phyloP scores from a whole-genome alignment of 306 rosid genomes.

The Trichosanthes cucumerina region DNA sequence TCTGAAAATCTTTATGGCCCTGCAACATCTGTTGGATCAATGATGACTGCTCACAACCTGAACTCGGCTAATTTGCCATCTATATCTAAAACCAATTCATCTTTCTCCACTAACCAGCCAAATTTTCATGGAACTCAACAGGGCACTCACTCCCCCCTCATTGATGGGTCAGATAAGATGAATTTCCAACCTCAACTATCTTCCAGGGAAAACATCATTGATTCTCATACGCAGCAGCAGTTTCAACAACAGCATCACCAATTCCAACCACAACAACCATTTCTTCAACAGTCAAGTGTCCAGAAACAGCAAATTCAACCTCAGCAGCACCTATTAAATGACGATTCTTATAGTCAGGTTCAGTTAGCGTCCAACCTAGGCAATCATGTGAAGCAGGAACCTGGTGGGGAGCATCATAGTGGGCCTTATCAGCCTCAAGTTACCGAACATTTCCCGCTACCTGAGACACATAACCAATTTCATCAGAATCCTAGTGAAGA shows the following conservation, averaged over 20 bases:
- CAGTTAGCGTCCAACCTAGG: conserved; percentile 45
- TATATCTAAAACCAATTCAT: conserved; percentile 45
- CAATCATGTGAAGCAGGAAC: conserved; percentile 55
- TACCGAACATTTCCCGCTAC: conserved; percentile 50
- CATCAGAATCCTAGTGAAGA: conserved; percentile 53
- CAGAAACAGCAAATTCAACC: conserved; percentile 58
- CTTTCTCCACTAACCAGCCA: conserved; percentile 44
- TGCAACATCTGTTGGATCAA: conserved; percentile 56
- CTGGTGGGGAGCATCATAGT: conserved; percentile 51
- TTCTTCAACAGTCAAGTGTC: conserved; percentile 43
- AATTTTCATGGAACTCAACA: conserved; percentile 57
- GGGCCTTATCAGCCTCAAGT: conserved; percentile 43
- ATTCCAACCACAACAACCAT: conserved; percentile 62
- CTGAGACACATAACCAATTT: conserved; percentile 72
- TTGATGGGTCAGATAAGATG: conserved; percentile 65
- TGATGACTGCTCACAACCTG: conserved; percentile 58
- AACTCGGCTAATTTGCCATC: conserved; percentile 51
- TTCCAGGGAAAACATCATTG: conserved; percentile 47
- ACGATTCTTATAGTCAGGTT: conserved; percentile 52
- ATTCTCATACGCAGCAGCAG: conserved; percentile 54
- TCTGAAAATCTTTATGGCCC: conserved; percentile 60
- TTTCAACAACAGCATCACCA: conserved; percentile 58
- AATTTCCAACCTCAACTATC: conserved; percentile 53
- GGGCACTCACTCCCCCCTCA: conserved; percentile 49
- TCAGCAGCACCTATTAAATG: conserved; percentile 44